These are phyloP conservation scores for Mimosa pudica DNA, from an alignment of 306 rosid genomes.

Conservation along the genomic window DNA sequence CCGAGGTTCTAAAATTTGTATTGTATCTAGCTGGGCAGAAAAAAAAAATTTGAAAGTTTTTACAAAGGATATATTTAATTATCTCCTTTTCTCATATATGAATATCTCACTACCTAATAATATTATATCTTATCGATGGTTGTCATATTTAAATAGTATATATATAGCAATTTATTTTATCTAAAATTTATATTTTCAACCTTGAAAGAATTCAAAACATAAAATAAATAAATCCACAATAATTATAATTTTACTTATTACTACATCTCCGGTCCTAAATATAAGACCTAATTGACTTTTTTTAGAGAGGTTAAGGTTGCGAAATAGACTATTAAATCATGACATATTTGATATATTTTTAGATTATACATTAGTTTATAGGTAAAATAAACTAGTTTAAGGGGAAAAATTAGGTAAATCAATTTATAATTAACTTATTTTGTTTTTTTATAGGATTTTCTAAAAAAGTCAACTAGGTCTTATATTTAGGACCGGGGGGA, in stretches of 20 bases:
- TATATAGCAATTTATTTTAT: neutral
- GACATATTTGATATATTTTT: too few species aligned
- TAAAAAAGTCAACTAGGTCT: too few species aligned
- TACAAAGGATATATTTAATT: neutral
- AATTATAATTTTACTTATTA: neutral
- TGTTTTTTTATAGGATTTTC: too few species aligned
- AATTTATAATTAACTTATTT: too few species aligned
- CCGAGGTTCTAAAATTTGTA: neutral
- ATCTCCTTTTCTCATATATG: neutral
- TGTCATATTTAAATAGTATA: neutral
- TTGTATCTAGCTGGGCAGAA: neutral
- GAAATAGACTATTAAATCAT: too few species aligned
- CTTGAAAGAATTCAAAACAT: neutral
- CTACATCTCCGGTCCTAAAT: too few species aligned
- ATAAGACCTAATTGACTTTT: too few species aligned
- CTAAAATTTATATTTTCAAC: neutral
- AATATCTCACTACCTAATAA: neutral
- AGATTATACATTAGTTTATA: too few species aligned
- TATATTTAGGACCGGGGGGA: too few species aligned
- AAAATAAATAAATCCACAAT: neutral
- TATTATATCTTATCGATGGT: neutral
- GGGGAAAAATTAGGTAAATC: too few species aligned
- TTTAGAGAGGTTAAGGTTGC: too few species aligned
- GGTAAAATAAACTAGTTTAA: too few species aligned
- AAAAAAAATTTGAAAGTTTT: neutral